A percentile compares a stretch with the other conserved stretches of the same genome.
Evolutionary conservation across 148 eudicot genomes (phyloP).

Genomic region (Chenopodium album): DNA sequence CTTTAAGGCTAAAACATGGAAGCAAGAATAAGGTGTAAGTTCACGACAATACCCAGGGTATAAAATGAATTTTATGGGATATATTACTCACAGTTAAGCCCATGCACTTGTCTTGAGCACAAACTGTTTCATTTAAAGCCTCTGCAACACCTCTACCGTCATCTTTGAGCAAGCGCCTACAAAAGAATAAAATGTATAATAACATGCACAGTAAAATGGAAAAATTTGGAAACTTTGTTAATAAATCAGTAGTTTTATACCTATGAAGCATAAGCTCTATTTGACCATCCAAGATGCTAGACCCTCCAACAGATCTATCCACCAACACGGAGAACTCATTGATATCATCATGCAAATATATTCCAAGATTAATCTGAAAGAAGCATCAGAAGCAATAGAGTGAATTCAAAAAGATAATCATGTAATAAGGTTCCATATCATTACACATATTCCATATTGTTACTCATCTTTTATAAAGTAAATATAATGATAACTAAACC

Average conservation of each 20-base stretch:
- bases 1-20: background rate
- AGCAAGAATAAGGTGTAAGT: background rate
- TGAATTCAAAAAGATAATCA: background rate
- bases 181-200: conserved; percentile 6
- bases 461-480: background rate
- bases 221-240: background rate
- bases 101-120: conserved; percentile 50
- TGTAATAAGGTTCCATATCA: background rate
- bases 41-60: no score
- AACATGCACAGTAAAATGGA: background rate
- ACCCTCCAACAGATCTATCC: conserved; percentile 92
- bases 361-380: conserved; percentile 83
- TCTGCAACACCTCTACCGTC: conserved; percentile 89
- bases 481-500: background rate
- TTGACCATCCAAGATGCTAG: conserved; percentile 90
- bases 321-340: conserved; percentile 83
- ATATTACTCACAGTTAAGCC: conserved; percentile 68
- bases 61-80: background rate
- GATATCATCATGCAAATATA: conserved; percentile 67
- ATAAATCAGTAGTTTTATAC: conserved; percentile 26
- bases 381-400: conserved; percentile 17
- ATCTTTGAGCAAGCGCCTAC: conserved; percentile 82
- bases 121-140: conserved; percentile 85
- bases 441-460: background rate
- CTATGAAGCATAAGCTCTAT: conserved; percentile 96